Conservation (phyloP, 129 eudicot genomes). For the Ambrosia trifida region DNA sequence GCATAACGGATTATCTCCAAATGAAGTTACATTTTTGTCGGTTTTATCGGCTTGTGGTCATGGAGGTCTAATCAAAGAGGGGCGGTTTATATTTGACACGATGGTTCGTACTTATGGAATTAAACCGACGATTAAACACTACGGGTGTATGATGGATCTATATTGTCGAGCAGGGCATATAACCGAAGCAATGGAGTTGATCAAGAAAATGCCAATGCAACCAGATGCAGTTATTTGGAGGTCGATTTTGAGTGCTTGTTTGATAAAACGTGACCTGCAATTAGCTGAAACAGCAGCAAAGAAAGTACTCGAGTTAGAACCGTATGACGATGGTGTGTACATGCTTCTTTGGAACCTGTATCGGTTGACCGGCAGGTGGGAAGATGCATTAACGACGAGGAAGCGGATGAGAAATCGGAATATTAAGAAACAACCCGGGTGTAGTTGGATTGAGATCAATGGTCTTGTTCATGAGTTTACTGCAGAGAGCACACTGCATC, state of each 20-base stretch:
- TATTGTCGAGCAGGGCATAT: constrained; percentile 53
- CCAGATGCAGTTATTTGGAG: constrained; percentile 84
- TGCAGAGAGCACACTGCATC: constrained; percentile 38
- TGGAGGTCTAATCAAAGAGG: constrained; percentile 54
- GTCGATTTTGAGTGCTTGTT: constrained; percentile 53
- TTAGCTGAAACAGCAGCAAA: constrained; percentile 60
- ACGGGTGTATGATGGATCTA: constrained; percentile 73
- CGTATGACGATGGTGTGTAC: constrained; percentile 58
- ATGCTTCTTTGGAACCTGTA: constrained; percentile 56
- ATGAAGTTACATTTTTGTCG: constrained; percentile 50
- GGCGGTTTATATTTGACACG: constrained; percentile 38
- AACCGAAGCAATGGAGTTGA: constrained; percentile 50
- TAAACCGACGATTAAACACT: constrained; percentile 52
- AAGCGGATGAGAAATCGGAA: constrained; percentile 58
- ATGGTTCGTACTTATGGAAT: constrained; percentile 34
- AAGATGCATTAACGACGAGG: constrained; percentile 51
- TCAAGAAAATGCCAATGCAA: constrained; percentile 54
- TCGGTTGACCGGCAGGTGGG: constrained; percentile 47
- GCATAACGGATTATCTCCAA: constrained; percentile 39
- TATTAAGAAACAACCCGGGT: constrained; percentile 69
- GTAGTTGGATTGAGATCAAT: constrained; percentile 76
- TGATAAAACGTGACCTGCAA: constrained; percentile 39
- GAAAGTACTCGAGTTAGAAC: constrained; percentile 60
- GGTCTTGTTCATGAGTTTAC: constrained; percentile 66
- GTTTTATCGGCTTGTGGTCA: constrained; percentile 70